phyloP scores from a whole-genome alignment of 1,139 yeast genomes.

The Diutina ranongensis region DNA sequence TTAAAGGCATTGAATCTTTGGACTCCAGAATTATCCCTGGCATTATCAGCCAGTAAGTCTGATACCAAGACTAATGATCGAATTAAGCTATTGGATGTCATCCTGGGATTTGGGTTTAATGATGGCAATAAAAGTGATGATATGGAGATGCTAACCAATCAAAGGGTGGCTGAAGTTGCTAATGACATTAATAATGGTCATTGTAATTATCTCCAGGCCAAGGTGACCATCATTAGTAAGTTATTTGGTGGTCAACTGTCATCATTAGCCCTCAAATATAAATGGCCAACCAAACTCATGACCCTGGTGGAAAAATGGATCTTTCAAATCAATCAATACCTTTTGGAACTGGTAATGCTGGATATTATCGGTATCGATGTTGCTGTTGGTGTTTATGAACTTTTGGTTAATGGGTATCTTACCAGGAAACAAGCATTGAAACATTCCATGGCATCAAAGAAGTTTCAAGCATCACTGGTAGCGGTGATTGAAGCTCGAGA shows the following conservation, averaged over 20 bases:
- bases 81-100: conserved; percentile 32
- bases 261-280: conserved; percentile 14
- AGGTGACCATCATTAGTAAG: conserved; percentile 8
- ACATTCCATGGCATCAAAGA: conserved; percentile 7
- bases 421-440: conserved; percentile 18
- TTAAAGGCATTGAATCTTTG: neutral
- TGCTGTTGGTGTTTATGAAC: conserved; percentile 35
- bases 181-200: neutral
- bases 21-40: neutral
- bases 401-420: conserved; percentile 41
- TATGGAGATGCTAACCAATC: neutral
- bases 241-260: too few species aligned
- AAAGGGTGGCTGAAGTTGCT: neutral
- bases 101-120: conserved; percentile 21
- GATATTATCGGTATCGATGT: conserved; percentile 11
- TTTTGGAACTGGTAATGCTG: conserved; percentile 10
- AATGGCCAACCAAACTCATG: conserved; percentile 19
- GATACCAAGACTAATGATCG: conserved; percentile 17
- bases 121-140: conserved; percentile 4
- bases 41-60: neutral
- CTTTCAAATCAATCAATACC: conserved; percentile 18
- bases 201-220: conserved; percentile 8
- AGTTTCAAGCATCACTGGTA: conserved; percentile 16
- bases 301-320: conserved; percentile 23
- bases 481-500: conserved; percentile 16